Base-by-base conservation (phyloP, 192 early-diverging fungal species). In the Linnemannia elongata region DNA sequence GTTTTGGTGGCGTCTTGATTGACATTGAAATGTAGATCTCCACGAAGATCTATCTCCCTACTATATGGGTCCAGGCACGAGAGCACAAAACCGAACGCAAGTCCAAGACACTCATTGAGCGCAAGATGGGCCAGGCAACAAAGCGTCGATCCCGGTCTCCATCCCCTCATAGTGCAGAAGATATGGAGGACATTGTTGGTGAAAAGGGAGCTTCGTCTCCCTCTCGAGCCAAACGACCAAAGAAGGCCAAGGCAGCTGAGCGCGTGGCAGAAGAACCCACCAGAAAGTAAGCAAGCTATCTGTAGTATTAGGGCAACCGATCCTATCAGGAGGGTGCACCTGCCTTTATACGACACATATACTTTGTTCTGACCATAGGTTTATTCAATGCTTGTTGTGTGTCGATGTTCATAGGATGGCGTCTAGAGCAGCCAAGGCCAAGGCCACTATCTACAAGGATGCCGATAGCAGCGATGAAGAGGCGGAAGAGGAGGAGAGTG, bases 81-180 rank as follows among this genome's bases (percentile, higher is more conserved):
- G 85, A 87, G 33, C 76, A 74, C 63, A 87, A 78, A 33, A 30
- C 80, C 3, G 85, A 87, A 27, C 79, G 85, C 35, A 77, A 77
- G 52, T 52, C 85, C 39, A 81, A 68, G 24, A 39, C 18, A 33
- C 5, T 6, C 1, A 35, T 79, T 12, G 85, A 87, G n/a, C 75
- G 54, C n/a, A 87, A 81, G 74, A 87, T 87, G 39, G 85, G 85
- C 17, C 85, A 87, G 38, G 85, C 85, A 0, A 18, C 72, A 0
- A 87, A 87, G 57, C 79, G 85, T 5, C 79, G 85, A n/a, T 87
- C 85, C 3, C 72, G 85, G 60, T 87, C 85, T 15, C 79, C 79
- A 8, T 87, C 85, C 9, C 35, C 79, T 15, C 41, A 71, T 7
- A n/a, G 17, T 18, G 84, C 73, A 20, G 71, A 68, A 6, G 75